phyloP scores from a whole-genome alignment of 176 grass and related monocot species.

The Hordeum marinum region DNA sequence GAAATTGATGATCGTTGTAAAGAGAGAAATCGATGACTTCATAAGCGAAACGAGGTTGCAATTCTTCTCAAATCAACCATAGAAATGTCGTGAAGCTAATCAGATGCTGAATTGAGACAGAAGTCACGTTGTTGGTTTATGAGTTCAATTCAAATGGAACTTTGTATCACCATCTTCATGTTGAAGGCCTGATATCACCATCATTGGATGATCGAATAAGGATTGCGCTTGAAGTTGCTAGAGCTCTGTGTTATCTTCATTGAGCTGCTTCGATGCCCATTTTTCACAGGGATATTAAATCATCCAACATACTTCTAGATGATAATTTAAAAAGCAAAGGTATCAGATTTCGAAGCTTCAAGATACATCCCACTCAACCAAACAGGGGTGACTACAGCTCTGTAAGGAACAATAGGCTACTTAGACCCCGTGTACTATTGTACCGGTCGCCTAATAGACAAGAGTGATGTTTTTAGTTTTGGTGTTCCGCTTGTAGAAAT shows the following conservation, averaged over 20 bases:
- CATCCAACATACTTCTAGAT: not conserved
- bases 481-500: slow-evolving; percentile 47
- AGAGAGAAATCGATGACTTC: slow-evolving; percentile 7
- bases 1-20: not conserved
- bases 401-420: not conserved
- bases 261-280: not conserved
- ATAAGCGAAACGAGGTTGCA: slow-evolving; percentile 19
- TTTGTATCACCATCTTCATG: not conserved
- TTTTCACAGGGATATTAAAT: not conserved
- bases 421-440: slow-evolving; percentile 1
- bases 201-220: not conserved
- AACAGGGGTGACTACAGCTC: not conserved
- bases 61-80: slow-evolving; percentile 16
- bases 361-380: not conserved
- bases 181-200: not conserved
- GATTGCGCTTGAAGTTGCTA: not conserved
- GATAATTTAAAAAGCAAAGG: not conserved
- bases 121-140: not conserved
- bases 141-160: not conserved
- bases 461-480: slow-evolving; percentile 38
- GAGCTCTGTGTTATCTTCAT: not conserved
- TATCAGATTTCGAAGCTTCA: not conserved
- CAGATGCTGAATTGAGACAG: not conserved
- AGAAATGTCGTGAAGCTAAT: not conserved
- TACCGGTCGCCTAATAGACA: not conserved